phyloP scores from a whole-genome alignment of 345 rosid genomes.

The Brassica cretica region DNA sequence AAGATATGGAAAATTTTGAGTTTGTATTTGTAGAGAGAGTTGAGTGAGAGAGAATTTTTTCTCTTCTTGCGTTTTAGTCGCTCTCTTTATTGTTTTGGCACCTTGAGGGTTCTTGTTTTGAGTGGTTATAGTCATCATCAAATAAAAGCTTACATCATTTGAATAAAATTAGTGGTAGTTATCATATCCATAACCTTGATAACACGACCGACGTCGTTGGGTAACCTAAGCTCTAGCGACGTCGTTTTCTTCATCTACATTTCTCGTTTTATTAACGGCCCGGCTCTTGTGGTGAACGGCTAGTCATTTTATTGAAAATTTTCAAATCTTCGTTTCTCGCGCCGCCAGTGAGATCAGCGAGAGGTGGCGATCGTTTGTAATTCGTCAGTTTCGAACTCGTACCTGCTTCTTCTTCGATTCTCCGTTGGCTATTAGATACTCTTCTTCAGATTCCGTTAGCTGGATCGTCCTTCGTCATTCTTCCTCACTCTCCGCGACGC shows the following conservation, averaged over 20 bases:
- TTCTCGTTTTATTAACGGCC: background rate
- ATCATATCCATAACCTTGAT: too few species aligned
- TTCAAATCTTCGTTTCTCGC: conserved; percentile 36
- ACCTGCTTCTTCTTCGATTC: conserved; percentile 18
- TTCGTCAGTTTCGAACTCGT: background rate
- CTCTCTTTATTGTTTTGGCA: background rate
- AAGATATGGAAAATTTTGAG: conserved; percentile 20
- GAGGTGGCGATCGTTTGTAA: conserved; percentile 14
- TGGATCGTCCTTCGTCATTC: background rate
- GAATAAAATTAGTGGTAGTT: background rate
- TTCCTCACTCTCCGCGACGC: background rate
- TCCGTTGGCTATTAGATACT: background rate
- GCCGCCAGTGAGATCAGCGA: conserved; percentile 29
- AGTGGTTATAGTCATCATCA: background rate
- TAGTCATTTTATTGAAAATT: background rate
- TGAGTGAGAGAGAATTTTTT: conserved; percentile 3
- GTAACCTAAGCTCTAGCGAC: too few species aligned
- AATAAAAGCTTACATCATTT: background rate
- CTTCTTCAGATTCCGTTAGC: conserved; percentile 15
- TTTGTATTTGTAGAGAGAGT: conserved; percentile 17
- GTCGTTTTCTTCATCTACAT: background rate
- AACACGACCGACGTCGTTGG: too few species aligned
- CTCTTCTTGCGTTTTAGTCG: background rate
- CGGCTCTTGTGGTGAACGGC: background rate
- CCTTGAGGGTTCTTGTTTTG: background rate